Evolutionary conservation across 768 basidiomycete species (phyloP), one percentile per base, ranked within the genome.

Genomic region (Leccinum rimulosum): DNA sequence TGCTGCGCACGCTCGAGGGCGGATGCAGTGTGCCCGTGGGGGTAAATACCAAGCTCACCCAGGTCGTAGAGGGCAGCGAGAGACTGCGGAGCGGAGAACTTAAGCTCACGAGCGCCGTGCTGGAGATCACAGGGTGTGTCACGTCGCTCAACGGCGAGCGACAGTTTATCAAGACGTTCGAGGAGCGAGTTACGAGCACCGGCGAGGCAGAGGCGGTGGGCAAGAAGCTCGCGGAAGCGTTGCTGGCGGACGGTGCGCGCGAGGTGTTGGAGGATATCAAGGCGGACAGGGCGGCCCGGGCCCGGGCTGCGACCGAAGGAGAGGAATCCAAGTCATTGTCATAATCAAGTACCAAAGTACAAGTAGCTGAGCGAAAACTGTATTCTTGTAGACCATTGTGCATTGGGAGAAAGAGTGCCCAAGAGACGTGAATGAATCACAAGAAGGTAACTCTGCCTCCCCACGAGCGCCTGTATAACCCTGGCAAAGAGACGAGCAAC

Each of bases 1-100:
- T 91, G 73, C 77, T 98, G 62, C 80, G 88, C n/a, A 87, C 88
- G 25, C 79, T 98, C 54, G 97, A 98, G 74, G 97, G 97, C 30
- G 97, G 97, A 27, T 99, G 97, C 75, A 95, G 92, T 61, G 95
- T 99, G 0, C 96, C 96, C 3, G 95, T 99, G 15, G 96, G 95
- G 4, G 87, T 93, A 30, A 77, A 80, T 53, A 86, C 84, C 30
- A 74, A 70, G 50, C 72, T 89, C 57, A 71, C 73, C 15, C 67
- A 70, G 11, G 62, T 64, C 6, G 66, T 67, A 12, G 67, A 67
- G 40, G 73, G 75, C n/a, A 61, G 70, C 4, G 72, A 74, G 11
- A 69, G 69, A 45, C 54, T 69, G 61, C 60, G 58, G 50, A 76
- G 69, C 27, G 77, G 73, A 0, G 75, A 69, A 17, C 4, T 61